These are phyloP conservation scores for Mediolabrus comicus DNA, from an alignment of 108 stramenopile species.

Conservation along the genomic window DNA sequence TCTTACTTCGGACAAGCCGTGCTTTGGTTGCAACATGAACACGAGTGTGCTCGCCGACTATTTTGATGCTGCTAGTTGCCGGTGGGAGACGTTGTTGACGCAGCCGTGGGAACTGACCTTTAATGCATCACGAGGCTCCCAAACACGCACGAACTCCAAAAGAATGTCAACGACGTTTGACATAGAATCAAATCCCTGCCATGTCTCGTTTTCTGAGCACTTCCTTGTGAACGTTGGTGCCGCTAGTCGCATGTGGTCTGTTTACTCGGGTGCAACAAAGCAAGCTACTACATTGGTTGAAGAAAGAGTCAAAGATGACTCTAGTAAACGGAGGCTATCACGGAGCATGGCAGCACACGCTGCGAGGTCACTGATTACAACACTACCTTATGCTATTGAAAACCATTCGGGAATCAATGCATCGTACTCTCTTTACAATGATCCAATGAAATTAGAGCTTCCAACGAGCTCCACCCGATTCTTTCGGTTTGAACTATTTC, in stretches of 20 bases:
- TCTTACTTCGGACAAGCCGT: conserved; percentile 24
- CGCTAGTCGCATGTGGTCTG: conserved; percentile 79
- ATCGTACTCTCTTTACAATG: conserved; percentile 44
- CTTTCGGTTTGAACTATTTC: conserved; percentile 76
- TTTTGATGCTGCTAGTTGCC: conserved; percentile 62
- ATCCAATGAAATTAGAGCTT: conserved; percentile 8
- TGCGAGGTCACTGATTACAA: conserved; percentile 69
- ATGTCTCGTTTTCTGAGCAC: conserved; percentile 80
- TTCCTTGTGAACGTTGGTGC: conserved; percentile 77
- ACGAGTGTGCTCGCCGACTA: conserved; percentile 75
- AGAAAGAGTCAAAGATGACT: conserved; percentile 14
- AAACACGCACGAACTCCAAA: conserved; percentile 45
- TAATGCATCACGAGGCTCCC: conserved; percentile 51
- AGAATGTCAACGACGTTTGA: conserved; percentile 70
- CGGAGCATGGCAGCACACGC: conserved; percentile 65
- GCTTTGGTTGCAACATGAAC: conserved; percentile 38
- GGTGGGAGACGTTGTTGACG: conserved; percentile 69
- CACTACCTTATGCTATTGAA: conserved; percentile 77
- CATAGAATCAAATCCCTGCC: conserved; percentile 74
- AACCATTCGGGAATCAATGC: conserved; percentile 73
- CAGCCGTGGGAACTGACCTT: conserved; percentile 77
- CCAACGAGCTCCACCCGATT: conserved; percentile 58
- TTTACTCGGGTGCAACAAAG: conserved; percentile 60
- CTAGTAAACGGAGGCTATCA: conserved; percentile 6
- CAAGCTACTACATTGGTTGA: conserved; percentile 41